Base-by-base conservation (phyloP, 2,329 filamentous ascomycete species). In the Alternaria sp. region DNA sequence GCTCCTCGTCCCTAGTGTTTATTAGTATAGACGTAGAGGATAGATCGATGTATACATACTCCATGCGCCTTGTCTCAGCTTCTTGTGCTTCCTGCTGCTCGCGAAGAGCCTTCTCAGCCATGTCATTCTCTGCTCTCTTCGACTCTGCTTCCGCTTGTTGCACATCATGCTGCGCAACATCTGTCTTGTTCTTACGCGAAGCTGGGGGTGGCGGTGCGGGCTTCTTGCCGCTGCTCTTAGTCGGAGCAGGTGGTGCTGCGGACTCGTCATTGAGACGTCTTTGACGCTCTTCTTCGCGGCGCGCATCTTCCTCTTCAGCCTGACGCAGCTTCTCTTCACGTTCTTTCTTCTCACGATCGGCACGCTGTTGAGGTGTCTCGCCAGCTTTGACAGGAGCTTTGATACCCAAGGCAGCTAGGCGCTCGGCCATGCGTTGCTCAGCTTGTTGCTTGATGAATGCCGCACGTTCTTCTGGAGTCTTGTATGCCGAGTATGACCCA, bases 361-460 rank as follows among this genome's bases (percentile, higher is more conserved):
- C 87, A 62, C 93, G 88, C 80, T 99, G 94, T 57, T 91, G 87
- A 34, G 93, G 82, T 30, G 89, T 91, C 81, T 99, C 95, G 3
- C 90, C 89, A 39, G 89, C 81, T 75, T 96, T 96, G 18, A 85
- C 84, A 6, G 92, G 90, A 30, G 93, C 89, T 78, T 93, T 96
- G 75, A 99, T 91, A 36, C 95, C 95, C 62, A 98, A 87, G 47
- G 94, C 94, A 61, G 95, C 95, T 72, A 99, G 87, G 61, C 95
- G 90, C 79, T 98, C 95, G 36, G 95, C 94, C 91, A 99, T 98
- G 61, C 94, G 92, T 75, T 94, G 92, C 78, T 98, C 94, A 8
- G 95, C 96, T 77, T 97, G 94, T 78, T 97, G 94, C 77, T 96
- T 96, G 75, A 98, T 97, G 73, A 96, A 97, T 5, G 94, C 93